Conservation (phyloP, 2,329 filamentous ascomycete genomes). For the Sphaerulina musiva region DNA sequence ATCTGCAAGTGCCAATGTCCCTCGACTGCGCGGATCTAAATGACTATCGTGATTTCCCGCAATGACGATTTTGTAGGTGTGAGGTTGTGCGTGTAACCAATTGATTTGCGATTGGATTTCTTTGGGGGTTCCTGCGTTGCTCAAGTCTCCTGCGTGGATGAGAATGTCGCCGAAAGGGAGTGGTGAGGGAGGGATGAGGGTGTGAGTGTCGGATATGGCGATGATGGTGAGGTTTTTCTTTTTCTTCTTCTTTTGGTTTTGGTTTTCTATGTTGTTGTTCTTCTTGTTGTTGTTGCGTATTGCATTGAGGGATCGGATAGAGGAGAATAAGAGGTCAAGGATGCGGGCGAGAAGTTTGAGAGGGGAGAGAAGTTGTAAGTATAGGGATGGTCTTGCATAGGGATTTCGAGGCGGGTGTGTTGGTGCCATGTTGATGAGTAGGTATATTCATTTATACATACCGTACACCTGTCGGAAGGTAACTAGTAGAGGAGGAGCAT, state of each 20-base stretch:
- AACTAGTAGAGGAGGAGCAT: too few relatives aligned
- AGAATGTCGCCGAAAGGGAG: slow-evolving; percentile 74
- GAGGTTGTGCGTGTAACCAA: slow-evolving; percentile 70
- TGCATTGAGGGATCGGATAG: slow-evolving; percentile 58
- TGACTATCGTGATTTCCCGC: slow-evolving; percentile 85
- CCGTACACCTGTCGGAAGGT: not conserved
- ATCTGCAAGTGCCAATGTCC: slow-evolving; percentile 45
- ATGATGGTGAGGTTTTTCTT: slow-evolving; percentile 63
- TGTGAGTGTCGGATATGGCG: slow-evolving; percentile 87
- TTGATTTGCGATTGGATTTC: slow-evolving; percentile 78
- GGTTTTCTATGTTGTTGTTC: slow-evolving; percentile 25
- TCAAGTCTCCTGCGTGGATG: slow-evolving; percentile 84
- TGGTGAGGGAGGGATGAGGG: slow-evolving; percentile 42
- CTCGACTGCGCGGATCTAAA: slow-evolving; percentile 63
- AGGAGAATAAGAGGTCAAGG: slow-evolving; percentile 48
- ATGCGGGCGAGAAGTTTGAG: slow-evolving; percentile 38
- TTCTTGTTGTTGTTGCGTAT: slow-evolving; percentile 27
- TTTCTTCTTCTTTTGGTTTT: slow-evolving; percentile 32
- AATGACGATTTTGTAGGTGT: slow-evolving; percentile 73
- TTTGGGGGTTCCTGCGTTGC: slow-evolving; percentile 61
- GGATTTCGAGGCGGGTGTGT: slow-evolving; percentile 17
- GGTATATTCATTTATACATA: too few relatives aligned
- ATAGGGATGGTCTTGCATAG: slow-evolving; percentile 22
- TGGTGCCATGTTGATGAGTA: not conserved
- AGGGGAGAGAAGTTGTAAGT: slow-evolving; percentile 30